Conservation (phyloP, 148 eudicot species). For the Heliamphora exappendiculata region DNA sequence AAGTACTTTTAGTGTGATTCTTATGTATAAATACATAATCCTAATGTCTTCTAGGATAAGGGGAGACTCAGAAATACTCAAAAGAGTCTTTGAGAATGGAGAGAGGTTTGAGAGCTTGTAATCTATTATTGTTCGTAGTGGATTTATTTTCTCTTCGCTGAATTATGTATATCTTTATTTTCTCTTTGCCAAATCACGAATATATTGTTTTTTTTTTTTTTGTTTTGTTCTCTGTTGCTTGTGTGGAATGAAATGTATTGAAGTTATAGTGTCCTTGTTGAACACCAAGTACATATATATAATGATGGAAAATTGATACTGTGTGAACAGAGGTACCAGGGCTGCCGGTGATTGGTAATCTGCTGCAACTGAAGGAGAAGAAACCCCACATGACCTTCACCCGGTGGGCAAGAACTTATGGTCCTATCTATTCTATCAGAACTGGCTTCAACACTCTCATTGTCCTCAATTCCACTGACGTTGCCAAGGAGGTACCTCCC, state of each 20-base stretch:
- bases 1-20: not conserved
- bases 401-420: conserved; percentile 66
- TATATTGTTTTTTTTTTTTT: too few species aligned
- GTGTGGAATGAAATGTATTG: too few species aligned
- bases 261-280: too few species aligned
- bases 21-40: too few species aligned
- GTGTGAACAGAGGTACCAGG: conserved; percentile 55
- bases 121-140: too few species aligned
- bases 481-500: conserved; percentile 57
- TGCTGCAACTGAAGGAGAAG: conserved; percentile 71
- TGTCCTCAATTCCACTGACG: conserved; percentile 50
- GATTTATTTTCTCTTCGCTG: too few species aligned
- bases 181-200: too few species aligned
- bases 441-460: conserved; percentile 51
- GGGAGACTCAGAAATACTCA: too few species aligned
- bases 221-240: not conserved
- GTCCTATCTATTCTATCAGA: conserved; percentile 69
- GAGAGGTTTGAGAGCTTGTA: too few species aligned
- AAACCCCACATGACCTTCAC: conserved; percentile 72
- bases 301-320: not conserved
- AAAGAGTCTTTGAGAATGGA: too few species aligned
- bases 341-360: conserved; percentile 62
- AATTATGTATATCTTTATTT: too few species aligned
- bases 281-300: too few species aligned
- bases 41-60: not conserved